A percentile compares a stretch with the other conserved stretches of the same genome.
These are phyloP conservation scores for Ceratocystis cacaofunesta DNA, from an alignment of 2,329 filamentous ascomycete species.

Conservation along the genomic window DNA sequence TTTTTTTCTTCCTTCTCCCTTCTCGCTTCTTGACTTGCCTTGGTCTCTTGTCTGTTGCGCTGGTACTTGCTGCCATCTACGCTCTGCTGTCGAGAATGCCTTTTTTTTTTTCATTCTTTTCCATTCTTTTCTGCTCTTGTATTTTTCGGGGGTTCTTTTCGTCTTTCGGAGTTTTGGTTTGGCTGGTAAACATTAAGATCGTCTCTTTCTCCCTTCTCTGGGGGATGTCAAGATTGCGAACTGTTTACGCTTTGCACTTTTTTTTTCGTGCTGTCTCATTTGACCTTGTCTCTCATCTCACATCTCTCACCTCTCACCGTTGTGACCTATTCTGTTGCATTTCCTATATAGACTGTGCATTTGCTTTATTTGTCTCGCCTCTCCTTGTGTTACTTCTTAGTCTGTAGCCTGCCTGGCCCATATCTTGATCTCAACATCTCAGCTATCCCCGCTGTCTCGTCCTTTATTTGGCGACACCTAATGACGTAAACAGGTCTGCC, in stretches of 20 bases:
- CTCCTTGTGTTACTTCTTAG: neutral
- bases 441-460: too few relatives aligned
- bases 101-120: neutral
- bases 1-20: constrained; percentile 10
- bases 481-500: constrained; percentile 35
- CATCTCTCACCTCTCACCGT: too few relatives aligned
- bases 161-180: constrained; percentile 7
- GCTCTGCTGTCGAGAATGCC: neutral
- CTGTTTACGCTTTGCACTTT: neutral
- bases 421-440: neutral
- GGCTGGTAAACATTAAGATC: constrained; percentile 12
- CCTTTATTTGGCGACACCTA: constrained; percentile 28
- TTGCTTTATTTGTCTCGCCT: neutral
- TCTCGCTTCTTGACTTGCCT: constrained; percentile 10
- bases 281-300: too few relatives aligned
- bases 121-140: neutral
- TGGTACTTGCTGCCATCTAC: neutral
- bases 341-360: neutral
- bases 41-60: neutral
- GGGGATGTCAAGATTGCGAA: constrained; percentile 3
- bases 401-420: neutral
- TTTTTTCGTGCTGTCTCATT: too few relatives aligned
- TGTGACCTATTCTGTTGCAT: too few relatives aligned
- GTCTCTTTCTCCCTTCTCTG: neutral
- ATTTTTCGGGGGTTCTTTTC: neutral